Conservation (phyloP, 495 filamentous ascomycete genomes). For the Aspergillus saccharolyticus region DNA sequence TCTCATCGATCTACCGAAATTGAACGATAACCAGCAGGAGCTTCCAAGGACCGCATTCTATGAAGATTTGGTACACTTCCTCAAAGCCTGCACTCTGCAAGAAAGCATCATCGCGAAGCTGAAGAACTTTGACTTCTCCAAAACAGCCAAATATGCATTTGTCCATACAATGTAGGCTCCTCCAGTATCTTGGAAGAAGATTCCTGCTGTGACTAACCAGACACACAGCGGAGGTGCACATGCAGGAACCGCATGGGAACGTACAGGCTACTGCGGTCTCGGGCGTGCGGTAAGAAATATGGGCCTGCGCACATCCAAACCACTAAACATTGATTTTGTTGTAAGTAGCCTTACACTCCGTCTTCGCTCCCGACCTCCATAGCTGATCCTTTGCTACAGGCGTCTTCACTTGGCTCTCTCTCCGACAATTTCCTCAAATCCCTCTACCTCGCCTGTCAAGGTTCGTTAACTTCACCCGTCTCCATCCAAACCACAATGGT, state of each 20-base stretch:
- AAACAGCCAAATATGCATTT: slow-evolving; percentile 65
- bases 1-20: slow-evolving; percentile 73
- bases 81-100: slow-evolving; percentile 62
- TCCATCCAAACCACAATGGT: not conserved
- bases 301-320: slow-evolving; percentile 41
- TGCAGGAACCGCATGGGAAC: slow-evolving; percentile 46
- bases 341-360: slow-evolving; percentile 25
- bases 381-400: slow-evolving; percentile 33
- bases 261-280: slow-evolving; percentile 68
- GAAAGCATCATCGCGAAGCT: slow-evolving; percentile 54
- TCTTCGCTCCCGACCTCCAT: not conserved
- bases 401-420: slow-evolving; percentile 75
- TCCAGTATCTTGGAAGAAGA: not conserved
- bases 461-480: slow-evolving; percentile 30
- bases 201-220: not conserved
- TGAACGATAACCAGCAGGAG: slow-evolving; percentile 25
- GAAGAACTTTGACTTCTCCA: slow-evolving; percentile 67
- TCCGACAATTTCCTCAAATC: slow-evolving; percentile 61
- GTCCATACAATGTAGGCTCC: slow-evolving; percentile 62
- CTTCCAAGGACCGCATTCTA: slow-evolving; percentile 56
- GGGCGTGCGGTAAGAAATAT: slow-evolving; percentile 55
- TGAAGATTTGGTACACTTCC: slow-evolving; percentile 64
- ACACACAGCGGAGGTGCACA: slow-evolving; percentile 48
- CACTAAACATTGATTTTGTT: slow-evolving; percentile 57
- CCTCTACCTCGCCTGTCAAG: slow-evolving; percentile 73